Conservation (phyloP, 148 eudicot genomes). For the Bassia scoparia region DNA sequence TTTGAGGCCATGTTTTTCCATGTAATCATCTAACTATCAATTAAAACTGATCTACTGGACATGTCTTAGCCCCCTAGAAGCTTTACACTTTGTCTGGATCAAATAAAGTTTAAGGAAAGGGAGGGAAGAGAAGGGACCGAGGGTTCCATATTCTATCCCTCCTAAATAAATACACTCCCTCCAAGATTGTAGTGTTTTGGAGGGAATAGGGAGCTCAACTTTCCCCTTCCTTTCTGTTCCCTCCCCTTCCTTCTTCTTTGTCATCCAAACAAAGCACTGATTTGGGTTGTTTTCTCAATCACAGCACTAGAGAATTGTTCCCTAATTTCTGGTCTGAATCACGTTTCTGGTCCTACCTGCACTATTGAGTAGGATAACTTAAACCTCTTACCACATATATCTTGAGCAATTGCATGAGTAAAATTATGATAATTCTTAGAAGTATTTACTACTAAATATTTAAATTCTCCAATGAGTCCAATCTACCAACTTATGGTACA, state of each 20-base stretch:
- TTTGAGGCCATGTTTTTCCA: neutral
- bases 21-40: neutral
- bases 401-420: neutral
- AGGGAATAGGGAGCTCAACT: too few relatives aligned
- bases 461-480: too few relatives aligned
- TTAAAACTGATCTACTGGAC: neutral
- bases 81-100: too few relatives aligned
- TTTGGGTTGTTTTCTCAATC: neutral
- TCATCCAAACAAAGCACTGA: too few relatives aligned
- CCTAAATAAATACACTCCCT: too few relatives aligned
- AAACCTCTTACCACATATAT: neutral
- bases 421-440: neutral
- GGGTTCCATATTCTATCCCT: too few relatives aligned
- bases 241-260: too few relatives aligned
- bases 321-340: neutral
- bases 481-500: neutral
- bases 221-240: too few relatives aligned
- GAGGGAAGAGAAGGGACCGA: too few relatives aligned
- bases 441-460: neutral
- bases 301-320: neutral
- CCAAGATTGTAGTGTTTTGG: too few relatives aligned
- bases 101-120: too few relatives aligned
- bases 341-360: neutral
- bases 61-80: neutral
- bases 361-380: neutral